Percentiles rank a stretch among this genome's conserved stretches.
Conservation (phyloP, 2,329 filamentous ascomycete genomes). For the Aspergillus glaucus region DNA sequence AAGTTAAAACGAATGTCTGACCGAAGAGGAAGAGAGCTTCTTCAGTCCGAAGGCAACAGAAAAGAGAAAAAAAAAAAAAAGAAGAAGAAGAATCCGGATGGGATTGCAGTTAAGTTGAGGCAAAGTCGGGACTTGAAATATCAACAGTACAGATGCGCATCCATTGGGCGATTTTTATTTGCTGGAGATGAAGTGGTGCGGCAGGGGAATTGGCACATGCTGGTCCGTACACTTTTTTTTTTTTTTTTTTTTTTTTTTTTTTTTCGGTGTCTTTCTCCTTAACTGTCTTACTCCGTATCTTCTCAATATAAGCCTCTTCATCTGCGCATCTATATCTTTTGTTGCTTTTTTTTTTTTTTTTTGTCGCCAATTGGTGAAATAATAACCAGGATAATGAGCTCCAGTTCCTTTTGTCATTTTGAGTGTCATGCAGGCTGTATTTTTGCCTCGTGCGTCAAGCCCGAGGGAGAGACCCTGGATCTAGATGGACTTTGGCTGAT, state of each 20-base stretch:
- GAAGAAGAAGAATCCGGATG: not conserved
- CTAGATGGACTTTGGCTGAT: constrained; percentile 30
- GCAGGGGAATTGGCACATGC: not conserved
- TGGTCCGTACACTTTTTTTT: no score
- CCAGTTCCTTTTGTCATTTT: constrained; percentile 30
- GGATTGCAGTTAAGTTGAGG: constrained; percentile 8
- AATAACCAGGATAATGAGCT: constrained; percentile 8
- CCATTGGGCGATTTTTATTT: constrained; percentile 17
- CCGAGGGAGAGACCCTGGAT: constrained; percentile 30
- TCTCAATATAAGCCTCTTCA: no score
- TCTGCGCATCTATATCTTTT: no score
- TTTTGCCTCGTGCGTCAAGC: constrained; percentile 27
- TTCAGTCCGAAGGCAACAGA: constrained; percentile 1
- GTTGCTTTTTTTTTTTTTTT: no score
- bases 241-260: no score
- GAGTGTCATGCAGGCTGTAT: constrained; percentile 36
- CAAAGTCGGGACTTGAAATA: constrained; percentile 2
- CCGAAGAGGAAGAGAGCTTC: constrained; percentile 1
- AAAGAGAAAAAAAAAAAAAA: not conserved
- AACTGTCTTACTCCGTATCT: no score
- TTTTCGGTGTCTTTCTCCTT: no score
- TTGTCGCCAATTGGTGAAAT: constrained; percentile 5
- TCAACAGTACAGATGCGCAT: constrained; percentile 12
- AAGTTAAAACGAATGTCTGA: constrained; percentile 21
- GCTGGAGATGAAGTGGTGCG: constrained; percentile 6